These are phyloP conservation scores for Tritrichomonas foetus DNA, from an alignment of 208 protist species.

Conservation along the genomic window DNA sequence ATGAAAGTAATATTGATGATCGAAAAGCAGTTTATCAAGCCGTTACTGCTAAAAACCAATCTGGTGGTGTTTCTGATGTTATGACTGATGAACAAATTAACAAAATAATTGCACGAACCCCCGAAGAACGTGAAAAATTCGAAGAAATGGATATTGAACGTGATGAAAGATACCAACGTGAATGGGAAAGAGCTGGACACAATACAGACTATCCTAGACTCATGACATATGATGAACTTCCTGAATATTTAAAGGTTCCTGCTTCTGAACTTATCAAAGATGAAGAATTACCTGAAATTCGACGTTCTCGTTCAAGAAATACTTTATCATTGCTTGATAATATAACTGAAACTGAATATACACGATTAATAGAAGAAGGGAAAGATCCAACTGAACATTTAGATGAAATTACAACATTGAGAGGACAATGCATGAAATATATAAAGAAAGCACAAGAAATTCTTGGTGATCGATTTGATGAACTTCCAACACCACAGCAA, in stretches of 20 bases:
- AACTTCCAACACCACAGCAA: background rate
- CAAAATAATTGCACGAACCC: conserved; percentile 14
- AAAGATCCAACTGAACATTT: conserved; percentile 15
- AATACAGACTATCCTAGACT: background rate
- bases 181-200: background rate
- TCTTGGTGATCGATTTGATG: background rate
- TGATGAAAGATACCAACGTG: background rate
- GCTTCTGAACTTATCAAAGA: background rate
- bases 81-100: background rate
- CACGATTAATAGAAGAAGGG: background rate
- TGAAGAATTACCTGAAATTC: background rate
- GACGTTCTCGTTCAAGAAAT: background rate
- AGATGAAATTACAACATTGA: background rate
- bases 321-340: background rate
- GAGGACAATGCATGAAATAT: background rate
- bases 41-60: background rate
- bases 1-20: background rate
- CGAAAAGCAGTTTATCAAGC: background rate
- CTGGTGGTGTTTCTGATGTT: background rate
- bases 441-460: background rate
- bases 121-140: conserved; percentile 4
- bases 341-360: background rate
- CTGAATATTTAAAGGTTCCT: background rate
- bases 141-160: conserved; percentile 6
- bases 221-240: background rate